Evolutionary conservation across 768 basidiomycete species (phyloP), one percentile per base, ranked within the genome.

Genomic region (Ramaria sp.): DNA sequence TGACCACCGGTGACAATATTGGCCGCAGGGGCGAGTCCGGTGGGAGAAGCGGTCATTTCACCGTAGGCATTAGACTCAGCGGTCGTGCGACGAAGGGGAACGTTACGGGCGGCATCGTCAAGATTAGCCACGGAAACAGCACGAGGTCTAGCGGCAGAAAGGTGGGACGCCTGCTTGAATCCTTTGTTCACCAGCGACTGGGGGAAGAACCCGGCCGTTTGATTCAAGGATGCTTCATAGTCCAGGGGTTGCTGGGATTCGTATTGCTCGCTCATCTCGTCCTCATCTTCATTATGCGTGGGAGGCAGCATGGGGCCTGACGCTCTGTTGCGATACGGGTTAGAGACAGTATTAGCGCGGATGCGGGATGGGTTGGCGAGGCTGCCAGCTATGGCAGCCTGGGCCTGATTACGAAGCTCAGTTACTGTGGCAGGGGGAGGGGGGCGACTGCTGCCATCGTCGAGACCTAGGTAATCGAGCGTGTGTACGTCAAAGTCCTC

Each of bases 401-500:
- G 91, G 37, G 88, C 87, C 64, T 93, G 92, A 59, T 79, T 88
- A 61, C 90, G 84, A 57, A 94, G 72, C 69, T 94, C 93, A 18
- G 88, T 81, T 57, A 94, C 82, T 37, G 90, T 92, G 10, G 90
- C 91, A 5, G 90, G 88, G 2, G 83, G 83, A n/a, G 86, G 81
- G 49, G 79, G 81, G 50, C 83, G 78, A 60, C 78, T 73, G n/a
- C n/a, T n/a, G 54, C 74, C 70, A 59, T 91, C 94, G 62, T 93
- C 95, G 62, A 98, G 76, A 42, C 95, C 95, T 48, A 98, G 86
- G 68, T 97, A 97, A 68, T 96, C 94, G 57, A 98, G 78, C 25
- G 95, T 97, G 64, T 92, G 90, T 43, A 93, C 88, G 62, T 92
- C 88, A 66, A 90, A 88, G 48, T 91, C 86, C 52, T 96, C 94